These are phyloP conservation scores for Trichoderma harzianum DNA, from an alignment of 2,329 filamentous ascomycete genomes.

Conservation along the genomic window DNA sequence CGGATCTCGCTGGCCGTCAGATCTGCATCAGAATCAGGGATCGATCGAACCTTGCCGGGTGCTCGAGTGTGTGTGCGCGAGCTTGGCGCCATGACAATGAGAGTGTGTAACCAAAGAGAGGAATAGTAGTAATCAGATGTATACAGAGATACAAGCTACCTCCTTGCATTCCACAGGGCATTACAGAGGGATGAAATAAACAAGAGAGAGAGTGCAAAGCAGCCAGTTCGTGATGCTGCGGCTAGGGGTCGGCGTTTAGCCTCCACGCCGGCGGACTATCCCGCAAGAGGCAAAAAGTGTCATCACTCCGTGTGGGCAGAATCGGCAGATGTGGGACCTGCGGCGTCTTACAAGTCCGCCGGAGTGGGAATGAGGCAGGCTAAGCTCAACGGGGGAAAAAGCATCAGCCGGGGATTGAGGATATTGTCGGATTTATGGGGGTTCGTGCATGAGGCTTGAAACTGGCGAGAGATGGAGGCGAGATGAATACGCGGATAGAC, in stretches of 20 bases:
- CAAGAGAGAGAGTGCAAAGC: not conserved
- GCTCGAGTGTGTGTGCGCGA: not conserved
- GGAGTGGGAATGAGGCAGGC: not conserved
- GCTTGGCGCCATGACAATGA: not conserved
- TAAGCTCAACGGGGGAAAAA: not conserved
- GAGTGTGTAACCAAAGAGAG: not conserved
- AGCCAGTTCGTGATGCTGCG: not conserved
- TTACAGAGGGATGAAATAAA: not conserved
- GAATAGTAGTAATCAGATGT: not conserved
- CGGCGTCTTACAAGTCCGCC: not conserved
- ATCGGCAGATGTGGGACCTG: not conserved
- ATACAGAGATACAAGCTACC: not conserved
- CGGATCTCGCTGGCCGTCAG: slow-evolving; percentile 1
- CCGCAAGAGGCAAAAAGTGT: slow-evolving; percentile 7
- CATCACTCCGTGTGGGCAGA: not conserved
- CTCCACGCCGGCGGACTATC: not conserved
- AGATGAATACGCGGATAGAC: not conserved
- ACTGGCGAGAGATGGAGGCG: not conserved
- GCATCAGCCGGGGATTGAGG: slow-evolving; percentile 4
- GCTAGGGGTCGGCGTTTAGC: slow-evolving; percentile 1
- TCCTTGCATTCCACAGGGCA: not conserved
- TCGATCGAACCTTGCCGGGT: not conserved
- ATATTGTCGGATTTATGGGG: not conserved
- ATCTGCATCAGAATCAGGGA: not conserved
- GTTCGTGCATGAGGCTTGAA: not conserved